phyloP scores from a whole-genome alignment of 2,329 filamentous ascomycete species.

The Neonectria faginata region DNA sequence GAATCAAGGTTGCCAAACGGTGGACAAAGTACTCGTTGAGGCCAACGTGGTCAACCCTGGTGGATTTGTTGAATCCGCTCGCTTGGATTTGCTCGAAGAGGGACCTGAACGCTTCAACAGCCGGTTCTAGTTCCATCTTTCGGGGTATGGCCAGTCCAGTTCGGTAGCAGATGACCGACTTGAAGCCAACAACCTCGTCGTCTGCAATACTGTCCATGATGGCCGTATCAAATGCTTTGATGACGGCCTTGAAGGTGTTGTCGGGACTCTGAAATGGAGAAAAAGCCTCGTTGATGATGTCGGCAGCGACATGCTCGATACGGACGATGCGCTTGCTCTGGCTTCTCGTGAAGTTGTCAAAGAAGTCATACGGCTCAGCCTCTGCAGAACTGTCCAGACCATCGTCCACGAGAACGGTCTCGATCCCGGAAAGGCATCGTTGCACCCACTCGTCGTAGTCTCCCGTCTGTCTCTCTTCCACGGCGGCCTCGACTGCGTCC shows the following conservation, averaged over 20 bases:
- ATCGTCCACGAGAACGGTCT: constrained; percentile 83
- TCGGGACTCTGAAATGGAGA: constrained; percentile 45
- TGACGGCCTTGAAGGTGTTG: constrained; percentile 51
- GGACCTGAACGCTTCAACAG: constrained; percentile 53
- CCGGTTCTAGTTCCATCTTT: constrained; percentile 56
- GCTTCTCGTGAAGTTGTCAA: constrained; percentile 72
- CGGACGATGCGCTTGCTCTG: constrained; percentile 79
- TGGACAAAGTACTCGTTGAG: constrained; percentile 79
- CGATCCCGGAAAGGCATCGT: constrained; percentile 77
- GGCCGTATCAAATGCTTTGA: constrained; percentile 51
- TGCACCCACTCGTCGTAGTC: constrained; percentile 69
- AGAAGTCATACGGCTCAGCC: constrained; percentile 71
- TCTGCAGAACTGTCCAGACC: constrained; percentile 69
- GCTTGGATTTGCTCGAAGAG: constrained; percentile 48
- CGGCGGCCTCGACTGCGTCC: constrained; percentile 60
- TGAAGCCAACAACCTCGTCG: constrained; percentile 80
- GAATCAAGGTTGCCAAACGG: constrained; percentile 69
- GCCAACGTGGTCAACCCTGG: constrained; percentile 69
- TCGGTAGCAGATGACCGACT: constrained; percentile 85
- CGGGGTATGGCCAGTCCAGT: constrained; percentile 74
- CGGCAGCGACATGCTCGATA: constrained; percentile 78
- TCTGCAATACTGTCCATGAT: constrained; percentile 72
- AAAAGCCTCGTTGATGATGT: constrained; percentile 64
- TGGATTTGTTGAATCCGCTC: constrained; percentile 50
- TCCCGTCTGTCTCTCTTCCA: constrained; percentile 55